Base-by-base conservation (phyloP, 2,329 filamentous ascomycete genomes). In the Colletotrichum nymphaeae region DNA sequence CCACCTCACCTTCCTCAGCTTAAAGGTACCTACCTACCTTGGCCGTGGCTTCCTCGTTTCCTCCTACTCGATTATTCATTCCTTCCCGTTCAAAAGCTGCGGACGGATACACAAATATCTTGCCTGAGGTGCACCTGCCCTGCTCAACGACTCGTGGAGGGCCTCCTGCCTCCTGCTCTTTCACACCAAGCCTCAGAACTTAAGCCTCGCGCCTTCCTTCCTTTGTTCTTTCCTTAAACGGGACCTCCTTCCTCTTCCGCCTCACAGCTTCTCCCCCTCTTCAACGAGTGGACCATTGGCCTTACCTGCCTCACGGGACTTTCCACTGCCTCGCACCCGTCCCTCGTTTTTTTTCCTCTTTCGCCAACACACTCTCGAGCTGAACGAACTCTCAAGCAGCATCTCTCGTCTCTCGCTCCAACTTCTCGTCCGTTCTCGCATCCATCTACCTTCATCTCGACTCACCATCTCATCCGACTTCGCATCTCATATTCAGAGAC, bases 221-320 rank as follows among this genome's bases (percentile, higher is more conserved):
- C 63, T 65, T 65, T 65, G 32, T 65, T 65, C 63, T 28, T 42
- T 37, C 24, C 52, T 22, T 32, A 52, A 65, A 57, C 63, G 63
- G 63, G 24, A 65, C 22, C 32, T 35, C 16, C 42, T 46, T 55
- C 19, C 35, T 55, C 49, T 32, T 65, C 24, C 14, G 32, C 49
- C 49, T 57, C 24, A 14, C 63, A 59, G 46, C 52, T 37, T 4
- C 30, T 42, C 63, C n/a, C 35, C 4, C 63, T 5, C 11, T 37
- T 30, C 42, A 8, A 49, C 16, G 42, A 49, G 42, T 49, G 42
- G 42, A 49, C 42, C 42, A 49, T 19, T 19, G 42, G 42, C 42
- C 16, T 49, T 22, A 16, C 63, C 32, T 57, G 49, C 53, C 52
- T 46, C 46, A 24, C 19, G 28, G 63, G 22, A 28, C 16, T 37